Evolutionary conservation across 352 stramenopile species (phyloP), one percentile per base, ranked within the genome.

Genomic region (Phytopythium delawarense): DNA sequence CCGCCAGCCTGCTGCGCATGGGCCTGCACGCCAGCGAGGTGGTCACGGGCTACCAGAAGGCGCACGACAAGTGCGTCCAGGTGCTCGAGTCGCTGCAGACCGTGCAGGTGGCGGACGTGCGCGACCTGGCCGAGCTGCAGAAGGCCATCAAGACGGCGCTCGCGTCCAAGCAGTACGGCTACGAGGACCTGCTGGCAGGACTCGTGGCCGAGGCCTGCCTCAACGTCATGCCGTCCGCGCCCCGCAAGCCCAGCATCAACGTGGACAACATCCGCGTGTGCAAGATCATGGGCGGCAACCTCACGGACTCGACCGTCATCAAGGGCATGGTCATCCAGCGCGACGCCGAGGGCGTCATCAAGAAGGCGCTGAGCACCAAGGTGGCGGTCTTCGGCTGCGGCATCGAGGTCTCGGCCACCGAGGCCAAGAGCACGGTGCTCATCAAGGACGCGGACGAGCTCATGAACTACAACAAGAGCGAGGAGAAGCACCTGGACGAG

Each of bases 361-460:
- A 96, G 69, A 92, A 96, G 55, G 94, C 83, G 15, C 62, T 91
- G 21, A 84, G 97, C 63, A 96, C 95, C 42, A 99, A 99, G 77
- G 81, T 99, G 51, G 93, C 91, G 5, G 92, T 99, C 30, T 99
- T 99, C 76, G 96, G 91, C 58, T 99, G 94, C 64, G 97, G 96
- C 44, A 91, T 99, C 59, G 97, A 99, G 79, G 92, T 98, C 21
- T 97, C 88, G 50, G 87, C 84, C 42, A 99, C 97, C 2, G 97
- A 99, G 76, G 96, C 97, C 30, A 99, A 99, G 87, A 98, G 97
- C 72, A 99, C 97, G 4, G 97, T 99, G 60, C 84, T 99, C n/a
- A 99, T 99, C 76, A 98, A 99, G 79, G 98, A 91, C 64, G 98
- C 97, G 13, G 96, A 99, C 55, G 97, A 99, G 81, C 89, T 99